Evolutionary conservation across 805 yeast species (phyloP).

Genomic region (Zygotorulaspora sp.): DNA sequence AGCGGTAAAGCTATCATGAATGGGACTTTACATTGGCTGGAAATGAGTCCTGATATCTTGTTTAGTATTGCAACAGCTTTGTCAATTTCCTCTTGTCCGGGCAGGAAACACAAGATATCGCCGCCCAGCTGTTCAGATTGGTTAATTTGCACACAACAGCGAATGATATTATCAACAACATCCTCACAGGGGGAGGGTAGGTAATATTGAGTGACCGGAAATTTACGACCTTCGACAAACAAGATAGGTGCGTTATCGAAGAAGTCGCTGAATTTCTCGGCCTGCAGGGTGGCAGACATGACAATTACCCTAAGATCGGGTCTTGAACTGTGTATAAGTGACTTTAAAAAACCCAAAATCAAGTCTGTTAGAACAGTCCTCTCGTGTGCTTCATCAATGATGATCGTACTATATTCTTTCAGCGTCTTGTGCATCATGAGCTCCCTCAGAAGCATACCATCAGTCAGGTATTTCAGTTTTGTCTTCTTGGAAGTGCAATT

Average conservation of each 20-base stretch:
- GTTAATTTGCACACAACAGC: slow-evolving; percentile 74
- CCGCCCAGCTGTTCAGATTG: slow-evolving; percentile 80
- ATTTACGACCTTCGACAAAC: slow-evolving; percentile 86
- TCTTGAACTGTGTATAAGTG: slow-evolving; percentile 46
- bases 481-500: slow-evolving; percentile 60
- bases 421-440: slow-evolving; percentile 69
- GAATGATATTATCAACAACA: slow-evolving; percentile 71
- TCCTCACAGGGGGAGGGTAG: slow-evolving; percentile 65
- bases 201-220: slow-evolving; percentile 71
- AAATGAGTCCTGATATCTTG: slow-evolving; percentile 58
- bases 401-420: slow-evolving; percentile 62
- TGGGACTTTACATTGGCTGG: slow-evolving; percentile 61
- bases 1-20: slow-evolving; percentile 72
- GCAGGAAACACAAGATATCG: slow-evolving; percentile 85
- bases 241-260: slow-evolving; percentile 77
- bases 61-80: slow-evolving; percentile 62
- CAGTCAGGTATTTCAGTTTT: slow-evolving; percentile 79
- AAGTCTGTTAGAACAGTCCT: slow-evolving; percentile 89
- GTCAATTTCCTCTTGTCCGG: slow-evolving; percentile 98
- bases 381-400: slow-evolving; percentile 97
- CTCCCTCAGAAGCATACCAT: slow-evolving; percentile 95
- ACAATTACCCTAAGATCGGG: slow-evolving; percentile 64
- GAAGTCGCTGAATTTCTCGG: slow-evolving; percentile 70
- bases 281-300: slow-evolving; percentile 97
- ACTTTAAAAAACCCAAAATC: slow-evolving; percentile 81